A percentile compares a stretch with the other conserved stretches of the same genome.
Evolutionary conservation across 75 land plant genomes (phyloP).

Genomic region (Pinus taeda): DNA sequence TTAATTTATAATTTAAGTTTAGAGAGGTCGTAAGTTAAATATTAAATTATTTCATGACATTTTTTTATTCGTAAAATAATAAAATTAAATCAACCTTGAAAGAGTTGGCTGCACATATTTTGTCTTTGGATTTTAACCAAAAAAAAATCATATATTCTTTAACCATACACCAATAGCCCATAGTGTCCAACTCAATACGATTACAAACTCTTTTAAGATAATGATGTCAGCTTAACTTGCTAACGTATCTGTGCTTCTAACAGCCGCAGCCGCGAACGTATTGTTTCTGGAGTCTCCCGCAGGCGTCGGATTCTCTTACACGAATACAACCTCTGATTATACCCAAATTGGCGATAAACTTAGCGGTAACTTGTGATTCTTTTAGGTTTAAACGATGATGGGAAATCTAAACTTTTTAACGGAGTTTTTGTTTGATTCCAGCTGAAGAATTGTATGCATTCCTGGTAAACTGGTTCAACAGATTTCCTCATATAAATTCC

Average conservation of each 20-base stretch:
- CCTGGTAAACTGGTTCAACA: conserved; percentile 65
- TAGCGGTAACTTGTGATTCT: conserved; percentile 9
- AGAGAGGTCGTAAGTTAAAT: too few relatives aligned
- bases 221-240: too few relatives aligned
- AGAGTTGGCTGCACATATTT: too few relatives aligned
- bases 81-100: too few relatives aligned
- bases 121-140: too few relatives aligned
- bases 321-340: conserved; percentile 15
- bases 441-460: conserved; percentile 58
- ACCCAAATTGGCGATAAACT: conserved; percentile 1
- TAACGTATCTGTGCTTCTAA: not conserved
- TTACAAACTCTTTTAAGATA: too few relatives aligned
- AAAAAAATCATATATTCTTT: too few relatives aligned
- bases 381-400: not conserved
- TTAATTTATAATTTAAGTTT: too few relatives aligned
- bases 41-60: too few relatives aligned
- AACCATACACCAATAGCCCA: too few relatives aligned
- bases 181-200: too few relatives aligned
- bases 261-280: conserved; percentile 17
- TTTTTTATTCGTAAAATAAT: too few relatives aligned
- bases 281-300: conserved; percentile 31
- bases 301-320: conserved; percentile 22
- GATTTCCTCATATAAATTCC: conserved; percentile 61
- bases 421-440: conserved; percentile 24
- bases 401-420: not conserved